These are phyloP conservation scores for Drechslerella dactyloides DNA, from an alignment of 2,329 filamentous ascomycete species.

Conservation along the genomic window DNA sequence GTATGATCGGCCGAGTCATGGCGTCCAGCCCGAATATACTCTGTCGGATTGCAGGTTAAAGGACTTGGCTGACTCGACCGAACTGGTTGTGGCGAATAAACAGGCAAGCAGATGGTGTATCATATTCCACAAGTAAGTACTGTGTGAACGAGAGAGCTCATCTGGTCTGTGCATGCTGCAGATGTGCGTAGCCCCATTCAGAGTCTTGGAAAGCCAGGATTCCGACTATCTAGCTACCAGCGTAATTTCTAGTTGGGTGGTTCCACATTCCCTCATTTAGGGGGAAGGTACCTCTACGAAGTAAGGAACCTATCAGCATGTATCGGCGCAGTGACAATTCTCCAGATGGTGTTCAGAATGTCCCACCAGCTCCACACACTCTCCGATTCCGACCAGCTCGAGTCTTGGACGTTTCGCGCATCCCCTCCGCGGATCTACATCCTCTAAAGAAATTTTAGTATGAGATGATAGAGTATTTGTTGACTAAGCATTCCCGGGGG, in stretches of 20 bases:
- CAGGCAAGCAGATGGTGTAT: slow-evolving; percentile 69
- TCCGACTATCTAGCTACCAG: slow-evolving; percentile 40
- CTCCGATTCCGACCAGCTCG: slow-evolving; percentile 23
- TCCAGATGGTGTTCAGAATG: slow-evolving; percentile 15
- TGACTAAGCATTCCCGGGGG: slow-evolving; percentile 25
- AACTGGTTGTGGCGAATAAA: slow-evolving; percentile 25
- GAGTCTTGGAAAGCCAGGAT: slow-evolving; percentile 36
- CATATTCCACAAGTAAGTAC: slow-evolving; percentile 59
- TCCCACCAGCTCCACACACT: slow-evolving; percentile 29
- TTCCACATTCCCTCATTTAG: slow-evolving; percentile 18
- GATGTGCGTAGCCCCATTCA: slow-evolving; percentile 29
- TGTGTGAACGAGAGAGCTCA: slow-evolving; percentile 16
- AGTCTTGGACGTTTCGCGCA: slow-evolving; percentile 8
- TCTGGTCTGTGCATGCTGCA: slow-evolving; percentile 50
- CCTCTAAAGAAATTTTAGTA: slow-evolving; percentile 14
- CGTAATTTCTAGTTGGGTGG: slow-evolving; percentile 2
- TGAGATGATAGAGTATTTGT: slow-evolving; percentile 11
- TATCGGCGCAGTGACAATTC: slow-evolving; percentile 12
- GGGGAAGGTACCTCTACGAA: slow-evolving; percentile 29
- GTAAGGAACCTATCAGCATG: slow-evolving; percentile 35
- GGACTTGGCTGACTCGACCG: slow-evolving; percentile 30
- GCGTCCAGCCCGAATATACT: slow-evolving; percentile 12
- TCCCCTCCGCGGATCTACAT: slow-evolving; percentile 14
- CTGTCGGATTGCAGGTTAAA: slow-evolving; percentile 16
- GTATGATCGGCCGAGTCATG: slow-evolving; percentile 32